phyloP scores from a whole-genome alignment of 176 grass and related monocot genomes.

The Aegilops longissima region DNA sequence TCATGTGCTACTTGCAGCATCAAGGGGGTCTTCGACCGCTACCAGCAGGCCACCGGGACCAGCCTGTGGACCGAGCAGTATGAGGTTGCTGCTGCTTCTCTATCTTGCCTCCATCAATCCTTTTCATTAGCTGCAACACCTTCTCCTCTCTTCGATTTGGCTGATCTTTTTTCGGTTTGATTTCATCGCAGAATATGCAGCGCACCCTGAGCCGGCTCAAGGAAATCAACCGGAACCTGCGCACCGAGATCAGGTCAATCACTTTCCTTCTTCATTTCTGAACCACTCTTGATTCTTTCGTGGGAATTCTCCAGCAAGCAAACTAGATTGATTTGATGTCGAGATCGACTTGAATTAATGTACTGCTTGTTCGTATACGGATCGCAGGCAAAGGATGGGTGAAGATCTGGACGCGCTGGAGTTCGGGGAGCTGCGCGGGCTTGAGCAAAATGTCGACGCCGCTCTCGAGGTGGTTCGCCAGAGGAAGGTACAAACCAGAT shows the following conservation, averaged over 20 bases:
- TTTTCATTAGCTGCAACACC: background rate
- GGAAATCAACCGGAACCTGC: conserved; percentile 80
- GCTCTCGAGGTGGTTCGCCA: conserved; percentile 80
- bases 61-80: conserved; percentile 91
- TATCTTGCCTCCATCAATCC: background rate
- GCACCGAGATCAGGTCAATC: conserved; percentile 73
- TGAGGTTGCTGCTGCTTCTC: conserved; percentile 38
- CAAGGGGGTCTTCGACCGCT: conserved; percentile 79
- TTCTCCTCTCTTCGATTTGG: background rate
- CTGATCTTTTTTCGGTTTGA: background rate
- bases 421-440: conserved; percentile 71
- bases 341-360: background rate
- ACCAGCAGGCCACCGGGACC: conserved; percentile 65
- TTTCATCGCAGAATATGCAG: conserved; percentile 69
- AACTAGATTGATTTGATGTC: background rate
- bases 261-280: background rate
- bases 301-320: background rate
- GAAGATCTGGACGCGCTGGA: conserved; percentile 74
- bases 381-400: conserved; percentile 77
- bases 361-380: background rate
- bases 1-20: conserved; percentile 34
- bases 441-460: conserved; percentile 76
- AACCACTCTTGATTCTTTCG: background rate
- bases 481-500: conserved; percentile 52
- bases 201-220: conserved; percentile 80